Evolutionary conservation across 176 grass and related monocot genomes (phyloP), one percentile per base, ranked within the genome.

Genomic region (Alopecurus myosuroides): DNA sequence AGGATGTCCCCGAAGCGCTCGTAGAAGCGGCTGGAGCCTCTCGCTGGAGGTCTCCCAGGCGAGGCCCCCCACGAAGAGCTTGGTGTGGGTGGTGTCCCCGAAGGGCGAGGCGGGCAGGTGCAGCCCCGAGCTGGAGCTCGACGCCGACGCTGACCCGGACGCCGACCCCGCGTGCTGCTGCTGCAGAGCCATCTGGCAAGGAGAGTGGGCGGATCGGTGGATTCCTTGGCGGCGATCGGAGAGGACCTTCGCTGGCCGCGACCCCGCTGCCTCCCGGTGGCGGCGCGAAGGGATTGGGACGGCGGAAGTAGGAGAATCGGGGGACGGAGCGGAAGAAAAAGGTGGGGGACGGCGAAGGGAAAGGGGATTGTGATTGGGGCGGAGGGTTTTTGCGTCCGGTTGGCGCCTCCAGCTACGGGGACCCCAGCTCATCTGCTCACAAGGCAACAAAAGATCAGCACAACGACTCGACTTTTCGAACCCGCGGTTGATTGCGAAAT

Each of bases 1-100:
- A 94, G 89, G 67, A 95, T 98, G 23, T 96, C 97, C 17, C 97
- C 97, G 85, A 89, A 98, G 49, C 53, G 93, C 68, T 89, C 85
- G 63, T 95, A 98, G 88, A 95, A 88, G 76, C 86, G 93, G 64
- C 91, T n/a, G 85, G 62, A 98, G 85, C 48, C 81, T 77, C 44
- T 94, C 93, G 82, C 93, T 98, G 81, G 84, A 96, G 66, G 97
- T 98, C 88, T 98, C 97, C 97, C 97, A 98, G 15, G 97, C 93
- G 28, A 98, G 93, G 14, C 97, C 97, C 14, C 97, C 97, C 2
- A 98, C 93, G 80, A 98, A 98, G 40, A 98, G 89, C 89, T 98
- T 98, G 77, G 97, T 98, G 89, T 95, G 88, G 63, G 93, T 98
- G 46, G 97, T 96, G 83, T 98, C 93, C 62, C 93, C 93, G 52